Base-by-base conservation (phyloP, 1,284 basidiomycete genomes). In the Macrocystidia cucumis region DNA sequence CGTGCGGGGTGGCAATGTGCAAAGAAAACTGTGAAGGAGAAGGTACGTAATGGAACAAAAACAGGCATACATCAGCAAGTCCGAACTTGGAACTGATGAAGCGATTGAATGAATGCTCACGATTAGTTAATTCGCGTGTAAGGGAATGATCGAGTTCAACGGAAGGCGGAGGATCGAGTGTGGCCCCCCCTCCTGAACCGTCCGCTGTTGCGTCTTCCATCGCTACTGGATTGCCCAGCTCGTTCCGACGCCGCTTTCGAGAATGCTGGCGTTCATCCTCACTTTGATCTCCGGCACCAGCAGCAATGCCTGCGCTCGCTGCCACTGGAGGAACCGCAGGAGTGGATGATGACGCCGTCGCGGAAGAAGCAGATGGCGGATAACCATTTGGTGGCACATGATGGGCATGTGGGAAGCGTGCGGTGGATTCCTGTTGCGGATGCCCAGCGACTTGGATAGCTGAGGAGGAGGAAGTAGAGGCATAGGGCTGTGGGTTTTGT, bases 1-100 rank as follows among this genome's bases (percentile, higher is more conserved):
- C 78, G 72, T 40, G 76, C 72, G 7, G 85, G 84, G 50, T 87
- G 80, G 47, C 77, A 78, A 54, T 84, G 83, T 16, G 83, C 69
- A 53, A 88, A 88, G 56, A 88, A 88, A 8, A 88, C 83, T 88
- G 48, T n/a, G n/a, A n/a, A 34, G 32, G 32, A 34, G 32, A 20
- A 39, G 41, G 31, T 33, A 32, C 34, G 43, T 25, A 34, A 40
- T 41, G 38, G 42, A 40, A 34, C 38, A 41, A 29, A 18, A 37
- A n/a, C n/a, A n/a, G n/a, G n/a, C n/a, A n/a, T n/a, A n/a, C n/a
- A n/a, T n/a, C n/a, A n/a, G n/a, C n/a, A n/a, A n/a, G n/a, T n/a
- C n/a, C n/a, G n/a, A n/a, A n/a, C n/a, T n/a, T n/a, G n/a, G n/a
- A n/a, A n/a, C 31, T 37, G 23, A 39, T 38, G 37, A 31, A 29